Evolutionary conservation across 208 protist genomes (phyloP).

Genomic region (Leishmania gerbilli): DNA sequence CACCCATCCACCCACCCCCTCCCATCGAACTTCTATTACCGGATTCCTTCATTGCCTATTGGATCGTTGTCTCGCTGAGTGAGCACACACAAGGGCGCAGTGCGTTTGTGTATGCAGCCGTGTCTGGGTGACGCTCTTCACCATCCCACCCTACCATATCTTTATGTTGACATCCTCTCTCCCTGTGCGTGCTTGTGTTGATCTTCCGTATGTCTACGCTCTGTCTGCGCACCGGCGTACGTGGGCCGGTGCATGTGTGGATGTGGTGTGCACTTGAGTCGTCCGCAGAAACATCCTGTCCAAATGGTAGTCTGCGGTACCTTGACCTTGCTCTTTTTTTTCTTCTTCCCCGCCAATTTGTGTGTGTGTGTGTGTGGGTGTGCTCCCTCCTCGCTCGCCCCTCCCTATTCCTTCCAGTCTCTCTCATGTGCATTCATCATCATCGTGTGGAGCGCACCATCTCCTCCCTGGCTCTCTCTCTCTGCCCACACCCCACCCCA

Average conservation of each 20-base stretch:
- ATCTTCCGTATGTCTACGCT: not conserved
- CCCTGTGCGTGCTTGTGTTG: not conserved
- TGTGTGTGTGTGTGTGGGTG: not conserved
- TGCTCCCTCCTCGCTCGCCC: not conserved
- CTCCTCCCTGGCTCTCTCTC: not conserved
- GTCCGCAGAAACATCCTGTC: not conserved
- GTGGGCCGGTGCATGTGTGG: not conserved
- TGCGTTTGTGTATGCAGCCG: not conserved
- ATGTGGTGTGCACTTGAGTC: not conserved
- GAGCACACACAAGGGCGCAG: not conserved
- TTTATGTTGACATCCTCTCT: not conserved
- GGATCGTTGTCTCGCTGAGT: not conserved
- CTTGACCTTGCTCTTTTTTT: not conserved
- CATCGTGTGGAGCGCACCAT: not conserved
- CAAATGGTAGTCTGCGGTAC: not conserved
- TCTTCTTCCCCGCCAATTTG: not conserved
- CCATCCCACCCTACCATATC: not conserved
- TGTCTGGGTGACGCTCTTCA: not conserved
- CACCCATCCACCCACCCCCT: too few species aligned
- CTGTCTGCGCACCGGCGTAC: not conserved
- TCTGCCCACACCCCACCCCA: too few species aligned
- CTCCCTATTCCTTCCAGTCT: not conserved
- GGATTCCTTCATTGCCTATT: not conserved
- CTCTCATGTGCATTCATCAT: not conserved
- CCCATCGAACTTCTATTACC: not conserved